Conservation (phyloP, 106 monocot species). For the Dioscorea dumetorum region DNA sequence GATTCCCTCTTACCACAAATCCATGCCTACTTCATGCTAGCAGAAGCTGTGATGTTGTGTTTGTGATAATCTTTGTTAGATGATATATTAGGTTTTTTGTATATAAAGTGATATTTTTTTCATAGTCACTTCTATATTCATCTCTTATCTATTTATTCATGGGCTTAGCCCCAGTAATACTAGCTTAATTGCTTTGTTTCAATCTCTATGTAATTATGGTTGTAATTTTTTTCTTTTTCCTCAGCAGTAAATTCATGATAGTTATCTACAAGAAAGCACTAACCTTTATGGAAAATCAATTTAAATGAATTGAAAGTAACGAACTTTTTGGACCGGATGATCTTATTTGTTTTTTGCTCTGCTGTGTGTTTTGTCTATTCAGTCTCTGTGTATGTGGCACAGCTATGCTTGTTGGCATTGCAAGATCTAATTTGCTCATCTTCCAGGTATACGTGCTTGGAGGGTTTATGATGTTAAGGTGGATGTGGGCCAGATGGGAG, state of each 20-base stretch:
- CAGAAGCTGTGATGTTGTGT: too few relatives aligned
- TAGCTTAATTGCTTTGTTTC: too few relatives aligned
- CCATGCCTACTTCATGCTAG: too few relatives aligned
- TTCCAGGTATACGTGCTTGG: conserved; percentile 25
- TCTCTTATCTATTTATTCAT: too few relatives aligned
- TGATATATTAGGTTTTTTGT: too few relatives aligned
- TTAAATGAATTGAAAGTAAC: neutral
- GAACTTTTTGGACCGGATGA: neutral
- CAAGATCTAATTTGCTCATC: neutral
- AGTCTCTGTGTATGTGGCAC: neutral
- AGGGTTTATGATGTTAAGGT: conserved; percentile 20
- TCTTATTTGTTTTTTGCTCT: neutral
- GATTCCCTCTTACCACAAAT: too few relatives aligned
- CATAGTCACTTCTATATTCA: too few relatives aligned
- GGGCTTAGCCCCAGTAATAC: too few relatives aligned
- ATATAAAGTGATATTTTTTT: too few relatives aligned
- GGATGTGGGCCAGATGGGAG: conserved; percentile 20
- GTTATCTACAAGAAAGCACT: neutral
- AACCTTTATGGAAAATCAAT: neutral
- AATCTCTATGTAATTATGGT: too few relatives aligned
- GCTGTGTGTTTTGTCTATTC: neutral
- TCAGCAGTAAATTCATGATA: neutral
- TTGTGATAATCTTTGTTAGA: too few relatives aligned
- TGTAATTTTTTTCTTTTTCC: too few relatives aligned
- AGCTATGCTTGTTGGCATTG: neutral